Evolutionary conservation across 352 stramenopile species (phyloP), one percentile per base, ranked within the genome.

Genomic region (Thalassiosira hispida): DNA sequence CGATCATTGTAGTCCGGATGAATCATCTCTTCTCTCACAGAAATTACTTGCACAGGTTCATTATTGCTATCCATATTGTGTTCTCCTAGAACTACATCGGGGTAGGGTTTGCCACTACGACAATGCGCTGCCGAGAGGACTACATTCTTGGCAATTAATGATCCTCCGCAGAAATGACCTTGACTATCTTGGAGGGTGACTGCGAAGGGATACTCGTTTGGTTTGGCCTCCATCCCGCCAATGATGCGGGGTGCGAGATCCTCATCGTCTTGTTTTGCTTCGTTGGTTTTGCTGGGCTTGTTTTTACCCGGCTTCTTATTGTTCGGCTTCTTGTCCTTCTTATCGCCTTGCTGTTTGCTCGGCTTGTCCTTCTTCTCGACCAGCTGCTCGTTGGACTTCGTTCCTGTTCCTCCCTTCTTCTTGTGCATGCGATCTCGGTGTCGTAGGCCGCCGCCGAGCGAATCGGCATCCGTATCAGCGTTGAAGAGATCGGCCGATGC

Each of bases 1-100:
- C 27, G 14, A 9, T 27, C 22, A 52, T 88, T 35, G 49, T 89
- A 91, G 0, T 77, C 44, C 33, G 73, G 71, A 77, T 91, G 75
- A 16, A 49, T 33, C 1, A 73, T 56, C 61, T 84, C 56, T 33
- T 25, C 53, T 7, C 6, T 35, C 18, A 69, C 56, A 0, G 31
- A 7, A 29, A 76, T 63, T 0, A 49, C 42, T 63, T 84, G 42
- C n/a, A 55, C 76, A 20, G 53, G 52, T 20, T 46, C 40, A 11
- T 76, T 60, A 0, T 25, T 38, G 11, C 63, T 44, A 5, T 25
- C n/a, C 27, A 85, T 42, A 63, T 78, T 38, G 46, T 85, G 72
- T 20, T 65, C 59, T 11, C 72, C 65, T 16, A 85, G 59, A 0
- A 77, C 62, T 40, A 77, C 66, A 27, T 73, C 29, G 59, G 69